Evolutionary conservation across 306 rosid genomes (phyloP).

Genomic region (Cajanus cajan): DNA sequence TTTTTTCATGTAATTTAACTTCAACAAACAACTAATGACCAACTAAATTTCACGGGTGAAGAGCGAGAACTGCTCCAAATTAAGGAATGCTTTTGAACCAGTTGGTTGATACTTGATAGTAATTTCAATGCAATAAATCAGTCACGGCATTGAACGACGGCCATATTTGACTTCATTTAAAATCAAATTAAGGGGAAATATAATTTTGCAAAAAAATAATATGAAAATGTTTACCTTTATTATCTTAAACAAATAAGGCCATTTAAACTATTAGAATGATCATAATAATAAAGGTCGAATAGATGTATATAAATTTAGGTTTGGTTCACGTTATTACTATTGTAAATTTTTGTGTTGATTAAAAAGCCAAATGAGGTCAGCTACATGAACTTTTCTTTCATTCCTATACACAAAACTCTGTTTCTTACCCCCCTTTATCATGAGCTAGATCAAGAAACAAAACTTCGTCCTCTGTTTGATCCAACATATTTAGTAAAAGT

Average conservation of each 20-base stretch:
- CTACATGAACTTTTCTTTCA: neutral
- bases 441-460: neutral
- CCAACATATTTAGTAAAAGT: neutral
- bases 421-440: neutral
- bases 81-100: neutral
- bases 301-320: too few species aligned
- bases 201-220: neutral
- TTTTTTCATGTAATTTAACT: too few species aligned
- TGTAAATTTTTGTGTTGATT: too few species aligned
- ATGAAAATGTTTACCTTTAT: neutral
- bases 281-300: too few species aligned
- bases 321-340: too few species aligned
- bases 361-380: too few species aligned
- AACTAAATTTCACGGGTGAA: constrained; percentile 42
- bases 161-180: neutral
- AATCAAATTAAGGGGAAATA: neutral
- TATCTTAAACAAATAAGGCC: neutral
- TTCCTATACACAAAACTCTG: neutral
- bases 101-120: neutral
- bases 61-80: constrained; percentile 22
- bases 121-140: constrained; percentile 7
- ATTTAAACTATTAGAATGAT: too few species aligned
- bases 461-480: neutral
- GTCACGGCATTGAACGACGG: neutral
- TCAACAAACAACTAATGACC: constrained; percentile 28